phyloP scores from a whole-genome alignment of 202 grass and related monocot genomes.

The Hordeum pubiflorum region DNA sequence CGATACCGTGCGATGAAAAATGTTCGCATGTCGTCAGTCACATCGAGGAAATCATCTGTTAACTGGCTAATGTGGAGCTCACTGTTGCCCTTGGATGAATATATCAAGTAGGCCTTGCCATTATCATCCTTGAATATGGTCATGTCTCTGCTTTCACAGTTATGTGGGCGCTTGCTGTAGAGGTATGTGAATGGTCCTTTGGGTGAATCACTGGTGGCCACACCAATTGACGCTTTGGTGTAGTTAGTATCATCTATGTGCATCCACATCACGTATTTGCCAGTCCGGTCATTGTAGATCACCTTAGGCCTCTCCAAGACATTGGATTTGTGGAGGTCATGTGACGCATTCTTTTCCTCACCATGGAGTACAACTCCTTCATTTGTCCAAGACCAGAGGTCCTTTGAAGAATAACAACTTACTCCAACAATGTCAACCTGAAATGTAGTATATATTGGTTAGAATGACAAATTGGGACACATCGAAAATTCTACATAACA shows the following conservation, averaged over 20 bases:
- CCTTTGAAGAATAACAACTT: slow-evolving; percentile 90
- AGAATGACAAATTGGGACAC: no score
- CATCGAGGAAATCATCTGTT: slow-evolving; percentile 80
- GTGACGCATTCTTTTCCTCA: slow-evolving; percentile 56
- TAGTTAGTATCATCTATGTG: slow-evolving; percentile 92
- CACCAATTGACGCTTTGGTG: slow-evolving; percentile 81
- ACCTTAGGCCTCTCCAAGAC: slow-evolving; percentile 97
- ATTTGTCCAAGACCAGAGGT: slow-evolving; percentile 84
- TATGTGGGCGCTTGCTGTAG: slow-evolving; percentile 78
- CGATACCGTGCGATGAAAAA: slow-evolving; percentile 64
- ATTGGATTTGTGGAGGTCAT: slow-evolving; percentile 89
- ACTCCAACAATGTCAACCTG: slow-evolving; percentile 95
- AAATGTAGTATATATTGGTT: slow-evolving; percentile 9
- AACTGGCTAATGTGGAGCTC: slow-evolving; percentile 77
- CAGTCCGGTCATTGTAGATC: slow-evolving; percentile 72
- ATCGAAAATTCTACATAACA: no score
- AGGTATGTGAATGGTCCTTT: slow-evolving; percentile 79
- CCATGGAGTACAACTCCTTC: slow-evolving; percentile 80
- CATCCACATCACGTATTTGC: slow-evolving; percentile 97
- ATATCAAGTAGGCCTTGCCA: slow-evolving; percentile 83
- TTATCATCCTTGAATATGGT: slow-evolving; percentile 94
- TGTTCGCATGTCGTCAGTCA: slow-evolving; percentile 43
- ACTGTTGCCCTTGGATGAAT: slow-evolving; percentile 87
- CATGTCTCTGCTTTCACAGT: slow-evolving; percentile 92
- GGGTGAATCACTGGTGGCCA: slow-evolving; percentile 54